phyloP scores from a whole-genome alignment of 768 basidiomycete species.

The Leccinum incarnatum region DNA sequence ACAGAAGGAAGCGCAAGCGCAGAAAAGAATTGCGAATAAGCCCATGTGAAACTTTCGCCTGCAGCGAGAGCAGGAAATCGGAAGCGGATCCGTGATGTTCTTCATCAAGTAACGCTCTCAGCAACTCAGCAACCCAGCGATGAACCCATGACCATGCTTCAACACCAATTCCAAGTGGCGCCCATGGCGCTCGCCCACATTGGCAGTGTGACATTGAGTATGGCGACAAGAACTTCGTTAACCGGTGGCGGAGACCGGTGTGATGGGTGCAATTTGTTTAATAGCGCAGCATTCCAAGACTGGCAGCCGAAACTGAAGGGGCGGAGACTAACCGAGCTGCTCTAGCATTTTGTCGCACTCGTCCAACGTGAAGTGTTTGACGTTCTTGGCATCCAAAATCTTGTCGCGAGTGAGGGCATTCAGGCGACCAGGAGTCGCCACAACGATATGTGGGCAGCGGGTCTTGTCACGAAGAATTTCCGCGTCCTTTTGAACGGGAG shows the following conservation, averaged over 20 bases:
- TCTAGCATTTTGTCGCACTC: conserved; percentile 99
- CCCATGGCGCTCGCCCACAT: conserved; percentile 24
- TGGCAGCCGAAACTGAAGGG: conserved; percentile 67
- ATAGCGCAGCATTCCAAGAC: conserved; percentile 39
- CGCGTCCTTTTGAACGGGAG: conserved; percentile 88
- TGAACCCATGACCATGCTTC: conserved; percentile 37
- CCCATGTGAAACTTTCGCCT: conserved; percentile 18
- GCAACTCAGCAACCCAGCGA: conserved; percentile 37
- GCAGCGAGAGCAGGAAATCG: conserved; percentile 36
- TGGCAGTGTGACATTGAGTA: conserved; percentile 38
- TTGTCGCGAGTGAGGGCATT: conserved; percentile 97
- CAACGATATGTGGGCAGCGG: conserved; percentile 98
- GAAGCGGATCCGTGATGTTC: conserved; percentile 33
- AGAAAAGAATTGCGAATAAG: conserved; percentile 8
- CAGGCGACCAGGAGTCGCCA: conserved; percentile 95
- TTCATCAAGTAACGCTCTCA: conserved; percentile 34
- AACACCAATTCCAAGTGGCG: conserved; percentile 39
- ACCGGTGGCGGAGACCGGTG: conserved; percentile 33
- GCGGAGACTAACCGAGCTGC: conserved; percentile 96
- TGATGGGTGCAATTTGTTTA: conserved; percentile 46
- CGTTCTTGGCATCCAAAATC: conserved; percentile 88
- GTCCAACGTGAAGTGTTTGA: conserved; percentile 99
- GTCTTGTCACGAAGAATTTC: conserved; percentile 92
- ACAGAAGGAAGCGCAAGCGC: conserved; percentile 22
- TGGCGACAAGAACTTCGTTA: conserved; percentile 37